Base-by-base conservation (phyloP, 208 protist genomes). In the Sergeia podlipaevii region DNA sequence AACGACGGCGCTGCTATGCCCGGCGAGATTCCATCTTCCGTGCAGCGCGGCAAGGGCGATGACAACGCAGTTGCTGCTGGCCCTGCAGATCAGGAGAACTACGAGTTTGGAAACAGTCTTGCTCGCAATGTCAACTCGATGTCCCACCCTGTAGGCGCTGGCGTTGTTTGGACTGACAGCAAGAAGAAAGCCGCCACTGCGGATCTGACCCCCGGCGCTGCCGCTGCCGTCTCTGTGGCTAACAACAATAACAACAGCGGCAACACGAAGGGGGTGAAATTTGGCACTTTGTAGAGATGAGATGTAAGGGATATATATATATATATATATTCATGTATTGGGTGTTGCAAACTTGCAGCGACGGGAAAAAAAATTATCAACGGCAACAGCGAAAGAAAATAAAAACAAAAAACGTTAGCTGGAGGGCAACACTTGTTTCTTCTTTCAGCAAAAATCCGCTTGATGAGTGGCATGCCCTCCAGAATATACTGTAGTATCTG, bases 111-210 rank as follows among this genome's bases (percentile, higher is more conserved):
- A 46, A 66, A 69, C 23, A 71, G 60, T 1, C 56, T 89, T 4
- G 80, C 76, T 17, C 41, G 70, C 42, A 74, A 73, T 17, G 70
- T 70, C 46, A 73, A 68, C 10, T 76, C 41, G 45, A 58, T 70
- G 23, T 36, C 64, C 4, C 77, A 85, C 44, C 87, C 87, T 17
- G 68, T 77, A 15, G 87, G 87, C 28, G 69, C 83, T 10, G 87
- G 87, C 36, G 66, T 95, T 32, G 81, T 95, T n/a, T 95, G 87
- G 87, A 57, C 62, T 13, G 52, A 69, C 13, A 64, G 37, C 26
- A 58, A 56, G 17, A 33, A 17, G 13, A 30, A 59, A 75, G 38
- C 26, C 20, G 11, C 51, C 50, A 23, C 8, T 59, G 4, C 26
- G 23, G 34, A 11, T 47, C 34, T 77, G 2, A 58, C 65, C 17